Conservation (phyloP, 73 alveolate species). For the Tetrahymena thermophila region DNA sequence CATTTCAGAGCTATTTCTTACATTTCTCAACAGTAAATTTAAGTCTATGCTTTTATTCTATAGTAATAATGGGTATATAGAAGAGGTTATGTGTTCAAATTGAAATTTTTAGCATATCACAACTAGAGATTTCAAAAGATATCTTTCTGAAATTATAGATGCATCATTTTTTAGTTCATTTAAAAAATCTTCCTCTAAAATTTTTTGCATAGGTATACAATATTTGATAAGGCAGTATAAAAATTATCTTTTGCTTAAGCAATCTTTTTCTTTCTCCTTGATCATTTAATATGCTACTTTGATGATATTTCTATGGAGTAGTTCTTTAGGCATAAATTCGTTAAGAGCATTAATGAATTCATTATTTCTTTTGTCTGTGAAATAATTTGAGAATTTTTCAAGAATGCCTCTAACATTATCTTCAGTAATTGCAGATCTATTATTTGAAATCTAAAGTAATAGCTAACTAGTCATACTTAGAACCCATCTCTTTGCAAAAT, state of each 20-base stretch:
- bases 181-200: not conserved
- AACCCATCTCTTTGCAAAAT: not conserved
- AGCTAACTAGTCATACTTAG: not conserved
- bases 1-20: not conserved
- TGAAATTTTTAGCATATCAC: not conserved
- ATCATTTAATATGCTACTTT: not conserved
- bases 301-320: not conserved
- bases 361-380: not conserved
- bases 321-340: not conserved
- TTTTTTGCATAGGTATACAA: not conserved
- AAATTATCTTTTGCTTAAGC: not conserved
- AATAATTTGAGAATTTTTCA: not conserved
- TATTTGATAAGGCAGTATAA: not conserved
- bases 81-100: not conserved
- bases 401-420: not conserved
- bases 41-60: not conserved
- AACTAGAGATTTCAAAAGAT: not conserved
- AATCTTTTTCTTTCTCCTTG: not conserved
- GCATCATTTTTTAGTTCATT: not conserved
- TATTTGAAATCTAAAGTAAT: not conserved
- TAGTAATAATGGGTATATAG: not conserved
- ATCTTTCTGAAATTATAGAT: not conserved
- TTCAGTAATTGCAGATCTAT: not conserved
- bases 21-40: not conserved
- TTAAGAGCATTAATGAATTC: not conserved